phyloP scores from a whole-genome alignment of 495 filamentous ascomycete species.

The Podospora didyma region DNA sequence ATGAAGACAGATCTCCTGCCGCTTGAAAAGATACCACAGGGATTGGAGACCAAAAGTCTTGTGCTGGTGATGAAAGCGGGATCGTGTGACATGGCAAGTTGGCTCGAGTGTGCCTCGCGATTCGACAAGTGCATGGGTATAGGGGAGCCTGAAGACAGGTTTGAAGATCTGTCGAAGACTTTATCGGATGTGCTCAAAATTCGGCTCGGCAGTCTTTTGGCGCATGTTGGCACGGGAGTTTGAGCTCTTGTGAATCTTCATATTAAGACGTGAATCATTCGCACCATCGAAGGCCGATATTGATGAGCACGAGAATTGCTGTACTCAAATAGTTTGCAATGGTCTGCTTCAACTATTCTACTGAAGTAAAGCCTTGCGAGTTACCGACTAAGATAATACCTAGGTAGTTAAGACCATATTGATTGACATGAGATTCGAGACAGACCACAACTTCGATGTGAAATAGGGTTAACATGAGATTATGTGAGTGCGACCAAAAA shows the following conservation, averaged over 20 bases:
- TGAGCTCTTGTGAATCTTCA: not conserved
- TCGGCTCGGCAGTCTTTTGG: not conserved
- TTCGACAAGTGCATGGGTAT: conserved; percentile 14
- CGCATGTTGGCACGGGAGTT: not conserved
- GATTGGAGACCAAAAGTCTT: conserved; percentile 25
- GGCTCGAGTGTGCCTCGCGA: not conserved
- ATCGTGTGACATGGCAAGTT: not conserved
- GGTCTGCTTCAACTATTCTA: no score
- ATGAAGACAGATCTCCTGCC: conserved; percentile 42
- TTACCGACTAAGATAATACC: no score
- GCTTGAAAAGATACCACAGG: conserved; percentile 34
- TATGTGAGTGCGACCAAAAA: no score
- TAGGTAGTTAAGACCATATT: no score
- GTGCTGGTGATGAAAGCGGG: conserved; percentile 16
- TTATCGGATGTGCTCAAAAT: not conserved
- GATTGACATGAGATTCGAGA: no score
- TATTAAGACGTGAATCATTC: no score
- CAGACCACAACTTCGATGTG: no score
- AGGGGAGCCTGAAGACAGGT: conserved; percentile 2
- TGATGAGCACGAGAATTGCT: no score
- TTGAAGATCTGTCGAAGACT: not conserved
- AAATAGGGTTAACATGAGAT: no score
- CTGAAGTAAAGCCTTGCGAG: no score
- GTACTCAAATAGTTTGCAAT: no score
- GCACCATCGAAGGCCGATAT: no score